Evolutionary conservation across 768 basidiomycete genomes (phyloP).

Genomic region (Leccinum aurantiacum): DNA sequence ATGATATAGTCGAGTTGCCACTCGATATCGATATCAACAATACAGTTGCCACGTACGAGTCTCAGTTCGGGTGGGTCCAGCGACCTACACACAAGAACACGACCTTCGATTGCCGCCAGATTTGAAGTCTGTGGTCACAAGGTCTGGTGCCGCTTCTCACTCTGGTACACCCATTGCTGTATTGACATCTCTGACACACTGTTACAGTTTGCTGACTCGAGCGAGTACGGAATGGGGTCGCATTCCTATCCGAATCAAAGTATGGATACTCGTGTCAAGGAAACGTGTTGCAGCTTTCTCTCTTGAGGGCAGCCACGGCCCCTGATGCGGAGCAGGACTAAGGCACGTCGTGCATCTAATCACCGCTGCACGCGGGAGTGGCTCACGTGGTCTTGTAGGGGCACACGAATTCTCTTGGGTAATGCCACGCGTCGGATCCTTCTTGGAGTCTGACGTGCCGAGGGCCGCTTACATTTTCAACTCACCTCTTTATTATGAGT

Average conservation of each 20-base stretch:
- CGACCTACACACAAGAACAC: slow-evolving; percentile 96
- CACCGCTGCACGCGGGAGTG: neutral
- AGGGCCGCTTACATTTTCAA: slow-evolving; percentile 80
- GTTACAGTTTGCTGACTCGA: slow-evolving; percentile 75
- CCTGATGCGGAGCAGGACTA: slow-evolving; percentile 93
- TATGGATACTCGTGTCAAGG: slow-evolving; percentile 90
- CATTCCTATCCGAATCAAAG: slow-evolving; percentile 92
- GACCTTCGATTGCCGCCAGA: slow-evolving; percentile 81
- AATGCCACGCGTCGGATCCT: slow-evolving; percentile 84
- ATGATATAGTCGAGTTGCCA: slow-evolving; percentile 80
- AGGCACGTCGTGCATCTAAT: slow-evolving; percentile 43
- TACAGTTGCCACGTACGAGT: slow-evolving; percentile 88
- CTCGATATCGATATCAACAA: slow-evolving; percentile 66
- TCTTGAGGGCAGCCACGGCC: slow-evolving; percentile 85
- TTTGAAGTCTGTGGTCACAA: slow-evolving; percentile 99
- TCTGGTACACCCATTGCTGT: neutral
- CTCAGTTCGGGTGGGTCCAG: slow-evolving; percentile 87
- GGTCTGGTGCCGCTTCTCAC: slow-evolving; percentile 37
- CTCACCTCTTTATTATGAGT: slow-evolving; percentile 70
- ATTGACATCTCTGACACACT: neutral
- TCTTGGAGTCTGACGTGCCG: slow-evolving; percentile 90
- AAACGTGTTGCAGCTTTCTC: slow-evolving; percentile 81
- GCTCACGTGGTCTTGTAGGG: slow-evolving; percentile 39
- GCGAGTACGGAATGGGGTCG: slow-evolving; percentile 94
- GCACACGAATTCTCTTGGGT: slow-evolving; percentile 87